Percentiles rank a stretch among this genome's conserved stretches.
Evolutionary conservation across 768 basidiomycete genomes (phyloP).

Genomic region (Boletus reticulatus): DNA sequence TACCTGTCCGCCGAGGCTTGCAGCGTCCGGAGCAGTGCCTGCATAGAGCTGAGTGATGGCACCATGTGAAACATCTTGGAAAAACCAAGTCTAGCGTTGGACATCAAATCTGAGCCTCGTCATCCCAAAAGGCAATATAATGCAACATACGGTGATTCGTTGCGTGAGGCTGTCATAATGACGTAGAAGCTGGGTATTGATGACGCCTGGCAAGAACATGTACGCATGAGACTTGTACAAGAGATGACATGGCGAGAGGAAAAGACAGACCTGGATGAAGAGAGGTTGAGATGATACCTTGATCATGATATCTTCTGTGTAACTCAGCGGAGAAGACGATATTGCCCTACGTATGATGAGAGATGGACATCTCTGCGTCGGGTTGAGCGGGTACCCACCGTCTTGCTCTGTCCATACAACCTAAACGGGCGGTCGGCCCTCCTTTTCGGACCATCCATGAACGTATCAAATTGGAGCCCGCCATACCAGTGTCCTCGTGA

Average conservation of each 20-base stretch:
- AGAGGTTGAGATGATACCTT: slow-evolving; percentile 43
- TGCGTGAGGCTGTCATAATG: neutral
- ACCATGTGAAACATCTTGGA: neutral
- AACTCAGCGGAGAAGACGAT: slow-evolving; percentile 45
- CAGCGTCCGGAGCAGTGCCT: slow-evolving; percentile 3
- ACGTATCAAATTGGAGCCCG: slow-evolving; percentile 36
- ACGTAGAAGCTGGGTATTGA: slow-evolving; percentile 3
- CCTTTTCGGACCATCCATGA: slow-evolving; percentile 38
- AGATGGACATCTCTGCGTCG: too few relatives aligned
- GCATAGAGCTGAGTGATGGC: slow-evolving; percentile 10
- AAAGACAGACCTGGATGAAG: slow-evolving; percentile 41
- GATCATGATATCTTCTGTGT: slow-evolving; percentile 41
- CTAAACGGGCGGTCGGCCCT: slow-evolving; percentile 15
- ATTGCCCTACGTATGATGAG: slow-evolving; percentile 34
- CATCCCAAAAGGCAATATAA: neutral
- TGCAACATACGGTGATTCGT: neutral
- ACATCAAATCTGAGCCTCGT: too few relatives aligned
- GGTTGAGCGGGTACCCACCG: neutral
- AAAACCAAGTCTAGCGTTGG: neutral
- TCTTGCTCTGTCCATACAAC: slow-evolving; percentile 32
- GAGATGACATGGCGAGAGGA: neutral
- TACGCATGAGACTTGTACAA: neutral
- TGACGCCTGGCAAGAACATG: neutral
- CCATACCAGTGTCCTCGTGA: slow-evolving; percentile 17
- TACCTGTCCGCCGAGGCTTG: slow-evolving; percentile 3